Evolutionary conservation across 192 early-diverging fungal genomes (phyloP), one percentile per base, ranked within the genome.

Genomic region (Rhizophagus prolifer): DNA sequence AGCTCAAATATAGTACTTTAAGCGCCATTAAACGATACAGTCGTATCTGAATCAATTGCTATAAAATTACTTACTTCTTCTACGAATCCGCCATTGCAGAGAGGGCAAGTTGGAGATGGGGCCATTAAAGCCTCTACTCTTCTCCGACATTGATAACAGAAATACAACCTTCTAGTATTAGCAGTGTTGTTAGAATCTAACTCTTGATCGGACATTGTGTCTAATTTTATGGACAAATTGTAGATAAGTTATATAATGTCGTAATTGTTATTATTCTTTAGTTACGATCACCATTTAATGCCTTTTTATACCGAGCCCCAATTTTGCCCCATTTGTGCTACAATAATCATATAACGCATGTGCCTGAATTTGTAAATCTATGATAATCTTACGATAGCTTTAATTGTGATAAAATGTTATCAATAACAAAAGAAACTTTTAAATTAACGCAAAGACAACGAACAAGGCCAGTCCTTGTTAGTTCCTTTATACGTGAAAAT

Each of bases 11-110:
- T 78, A 41, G 21, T 10, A 28, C 41, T 44, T 12, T 12, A 44
- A 12, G 10, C 10, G 41, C 46, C 61, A 41, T 47, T 58, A 64
- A 23, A 36, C 67, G 9, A 69, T 31, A 25, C 31, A n/a, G 21
- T 50, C 47, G 75, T 71, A n/a, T 70, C 72, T 47, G 25, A 62
- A 70, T 16, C 3, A n/a, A 30, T 78, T 69, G 0, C 70, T 70
- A 54, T 21, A 36, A 7, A 58, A 81, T 78, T 61, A 62, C 60
- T 46, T 12, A 93, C 91, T 85, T 94, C 87, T 84, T 96, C 93
- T n/a, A 96, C 93, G 80, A 96, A 96, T 72, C 93, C 89, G 61
- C 84, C 81, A 75, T 90, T 82, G 75, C 95, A 96, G 36, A 69
- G 79, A 21, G 92, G 92, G 73, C 95, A 96, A 58, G 90, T 90